phyloP scores from a whole-genome alignment of 306 rosid species.

The Cucurbita maxima region DNA sequence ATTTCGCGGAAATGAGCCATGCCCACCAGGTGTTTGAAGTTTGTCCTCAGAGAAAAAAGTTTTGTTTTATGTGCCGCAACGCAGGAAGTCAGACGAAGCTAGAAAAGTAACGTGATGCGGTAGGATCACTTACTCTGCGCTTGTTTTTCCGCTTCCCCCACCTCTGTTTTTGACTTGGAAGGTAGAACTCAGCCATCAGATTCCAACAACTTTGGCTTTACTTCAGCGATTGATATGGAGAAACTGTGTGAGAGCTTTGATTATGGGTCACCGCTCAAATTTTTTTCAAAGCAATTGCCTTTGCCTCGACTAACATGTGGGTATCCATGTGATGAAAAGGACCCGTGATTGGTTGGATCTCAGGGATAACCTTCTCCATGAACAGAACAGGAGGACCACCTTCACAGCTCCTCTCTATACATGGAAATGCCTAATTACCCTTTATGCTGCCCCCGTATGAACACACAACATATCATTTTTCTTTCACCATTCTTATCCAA shows the following conservation, averaged over 20 bases:
- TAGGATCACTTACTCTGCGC: not conserved
- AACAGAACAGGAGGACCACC: slow-evolving; percentile 6
- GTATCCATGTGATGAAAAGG: slow-evolving; percentile 8
- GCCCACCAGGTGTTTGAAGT: not conserved
- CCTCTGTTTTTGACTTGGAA: slow-evolving; percentile 6
- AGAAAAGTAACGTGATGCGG: not conserved
- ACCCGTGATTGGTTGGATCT: not conserved
- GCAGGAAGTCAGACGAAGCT: not conserved
- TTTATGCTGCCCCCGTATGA: not conserved
- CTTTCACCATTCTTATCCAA: not conserved
- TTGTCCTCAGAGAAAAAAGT: not conserved
- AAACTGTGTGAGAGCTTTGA: not conserved
- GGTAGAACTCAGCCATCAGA: slow-evolving; percentile 7
- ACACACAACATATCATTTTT: not conserved
- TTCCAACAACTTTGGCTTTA: slow-evolving; percentile 1
- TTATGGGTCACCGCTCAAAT: not conserved
- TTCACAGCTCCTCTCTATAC: not conserved
- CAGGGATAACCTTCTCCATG: not conserved
- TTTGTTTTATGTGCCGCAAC: not conserved
- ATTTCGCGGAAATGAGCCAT: not conserved
- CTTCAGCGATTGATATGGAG: not conserved
- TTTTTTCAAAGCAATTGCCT: not conserved
- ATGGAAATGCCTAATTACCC: not conserved
- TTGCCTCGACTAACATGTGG: slow-evolving; percentile 1
- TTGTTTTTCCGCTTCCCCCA: not conserved